Conservation (phyloP, 805 yeast genomes). For the Clavispora phyllophila region DNA sequence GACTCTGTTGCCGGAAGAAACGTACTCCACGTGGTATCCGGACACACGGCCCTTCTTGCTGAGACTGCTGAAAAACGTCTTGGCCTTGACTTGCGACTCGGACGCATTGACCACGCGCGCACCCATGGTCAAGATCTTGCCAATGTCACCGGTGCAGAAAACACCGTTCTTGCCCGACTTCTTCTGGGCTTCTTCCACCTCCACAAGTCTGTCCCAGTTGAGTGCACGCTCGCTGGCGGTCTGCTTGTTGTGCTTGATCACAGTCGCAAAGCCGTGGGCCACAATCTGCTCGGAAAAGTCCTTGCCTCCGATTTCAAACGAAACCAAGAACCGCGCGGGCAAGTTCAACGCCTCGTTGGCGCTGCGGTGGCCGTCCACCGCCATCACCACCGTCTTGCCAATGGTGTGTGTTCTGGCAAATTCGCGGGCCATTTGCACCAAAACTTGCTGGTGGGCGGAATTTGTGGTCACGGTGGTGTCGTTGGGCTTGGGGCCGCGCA, state of each 20-base stretch:
- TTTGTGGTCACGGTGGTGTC: conserved; percentile 46
- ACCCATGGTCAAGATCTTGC: conserved; percentile 47
- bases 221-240: conserved; percentile 62
- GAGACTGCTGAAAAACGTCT: conserved; percentile 66
- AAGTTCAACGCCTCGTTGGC: conserved; percentile 49
- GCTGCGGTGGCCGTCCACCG: conserved; percentile 60
- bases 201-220: conserved; percentile 73
- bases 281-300: conserved; percentile 63
- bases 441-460: conserved; percentile 39
- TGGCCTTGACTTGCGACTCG: conserved; percentile 66
- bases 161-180: conserved; percentile 55
- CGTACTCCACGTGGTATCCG: conserved; percentile 58
- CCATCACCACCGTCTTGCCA: conserved; percentile 63
- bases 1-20: conserved; percentile 63
- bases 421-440: conserved; percentile 66
- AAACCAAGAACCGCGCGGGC: conserved; percentile 64
- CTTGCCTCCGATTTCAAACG: conserved; percentile 45
- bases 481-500: conserved; percentile 66
- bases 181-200: conserved; percentile 58
- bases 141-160: conserved; percentile 42
- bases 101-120: conserved; percentile 75
- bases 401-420: conserved; percentile 62
- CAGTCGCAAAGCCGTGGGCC: conserved; percentile 67
- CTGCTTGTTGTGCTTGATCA: conserved; percentile 70
- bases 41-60: conserved; percentile 59